Evolutionary conservation across 2,329 filamentous ascomycete species (phyloP).

Genomic region (Stachybotrys echinatus): DNA sequence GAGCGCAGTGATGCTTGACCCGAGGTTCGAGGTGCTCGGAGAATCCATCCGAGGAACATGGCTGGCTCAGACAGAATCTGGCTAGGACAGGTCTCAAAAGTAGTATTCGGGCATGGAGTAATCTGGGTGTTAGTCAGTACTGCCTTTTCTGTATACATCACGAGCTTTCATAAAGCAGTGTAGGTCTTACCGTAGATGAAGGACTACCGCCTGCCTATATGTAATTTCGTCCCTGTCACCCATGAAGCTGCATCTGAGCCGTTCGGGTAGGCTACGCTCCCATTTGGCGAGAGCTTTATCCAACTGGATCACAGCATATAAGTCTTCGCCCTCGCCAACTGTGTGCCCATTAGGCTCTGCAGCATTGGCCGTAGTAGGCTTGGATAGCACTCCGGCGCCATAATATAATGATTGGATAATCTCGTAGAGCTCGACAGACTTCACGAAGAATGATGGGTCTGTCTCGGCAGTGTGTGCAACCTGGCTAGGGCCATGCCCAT

Average conservation of each 20-base stretch:
- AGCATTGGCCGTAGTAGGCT: constrained; percentile 3
- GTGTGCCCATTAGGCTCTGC: not conserved
- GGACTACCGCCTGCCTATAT: constrained; percentile 24
- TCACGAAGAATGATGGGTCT: constrained; percentile 25
- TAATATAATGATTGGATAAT: constrained; percentile 27
- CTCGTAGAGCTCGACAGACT: constrained; percentile 30
- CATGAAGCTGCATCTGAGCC: constrained; percentile 13
- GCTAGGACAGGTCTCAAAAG: constrained; percentile 25
- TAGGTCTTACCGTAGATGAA: constrained; percentile 25
- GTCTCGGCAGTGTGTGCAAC: not conserved
- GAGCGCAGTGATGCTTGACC: constrained; percentile 24
- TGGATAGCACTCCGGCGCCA: constrained; percentile 5
- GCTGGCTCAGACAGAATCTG: constrained; percentile 21
- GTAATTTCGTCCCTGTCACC: constrained; percentile 16
- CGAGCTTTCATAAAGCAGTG: too few species aligned
- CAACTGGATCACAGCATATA: constrained; percentile 23
- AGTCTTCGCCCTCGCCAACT: constrained; percentile 14
- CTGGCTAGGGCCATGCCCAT: not conserved
- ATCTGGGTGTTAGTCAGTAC: constrained; percentile 9
- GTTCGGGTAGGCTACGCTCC: constrained; percentile 21
- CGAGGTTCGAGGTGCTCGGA: constrained; percentile 18
- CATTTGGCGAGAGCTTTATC: constrained; percentile 24
- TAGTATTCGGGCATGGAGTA: constrained; percentile 27
- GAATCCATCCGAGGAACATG: constrained; percentile 2
- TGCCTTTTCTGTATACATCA: too few species aligned